Evolutionary conservation across 2,329 filamentous ascomycete species (phyloP).

Genomic region (Scedosporium minutisporum): DNA sequence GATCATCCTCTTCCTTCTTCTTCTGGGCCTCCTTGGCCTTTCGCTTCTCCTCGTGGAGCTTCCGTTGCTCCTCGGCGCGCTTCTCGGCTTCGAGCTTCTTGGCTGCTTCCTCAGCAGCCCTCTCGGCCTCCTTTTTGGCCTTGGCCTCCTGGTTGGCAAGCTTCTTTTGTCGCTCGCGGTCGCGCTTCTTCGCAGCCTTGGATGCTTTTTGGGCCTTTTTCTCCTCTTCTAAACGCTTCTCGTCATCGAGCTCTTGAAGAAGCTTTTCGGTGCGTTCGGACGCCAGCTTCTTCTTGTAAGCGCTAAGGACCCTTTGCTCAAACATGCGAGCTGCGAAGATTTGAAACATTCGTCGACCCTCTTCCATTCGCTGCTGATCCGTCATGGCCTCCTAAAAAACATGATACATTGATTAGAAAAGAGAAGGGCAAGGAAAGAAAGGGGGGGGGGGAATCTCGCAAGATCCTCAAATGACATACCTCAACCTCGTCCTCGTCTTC

Average conservation of each 20-base stretch:
- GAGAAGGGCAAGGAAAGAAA: too few species aligned
- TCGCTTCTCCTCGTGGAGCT: constrained; percentile 79
- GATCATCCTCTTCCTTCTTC: constrained; percentile 84
- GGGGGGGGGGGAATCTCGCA: not conserved
- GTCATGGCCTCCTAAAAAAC: constrained; percentile 85
- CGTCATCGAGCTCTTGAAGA: constrained; percentile 82
- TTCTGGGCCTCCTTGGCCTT: constrained; percentile 86
- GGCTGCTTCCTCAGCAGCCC: constrained; percentile 75
- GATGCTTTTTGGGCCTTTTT: constrained; percentile 88
- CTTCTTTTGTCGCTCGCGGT: constrained; percentile 84
- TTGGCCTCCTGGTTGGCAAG: constrained; percentile 85
- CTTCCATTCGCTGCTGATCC: constrained; percentile 97
- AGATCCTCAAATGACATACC: not conserved
- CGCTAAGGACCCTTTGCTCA: constrained; percentile 88
- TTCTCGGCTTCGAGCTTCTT: constrained; percentile 66
- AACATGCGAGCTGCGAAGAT: constrained; percentile 99
- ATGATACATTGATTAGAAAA: constrained; percentile 23
- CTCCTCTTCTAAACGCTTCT: constrained; percentile 64
- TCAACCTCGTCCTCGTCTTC: constrained; percentile 10
- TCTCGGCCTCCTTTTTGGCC: constrained; percentile 77
- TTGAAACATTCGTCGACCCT: constrained; percentile 96
- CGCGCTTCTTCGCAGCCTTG: constrained; percentile 90
- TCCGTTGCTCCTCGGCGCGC: constrained; percentile 69
- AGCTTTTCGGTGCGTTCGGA: constrained; percentile 85
- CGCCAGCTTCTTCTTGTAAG: constrained; percentile 96